These are phyloP conservation scores for Solanum sparsipilum DNA, from an alignment of 257 asterid genomes.

Conservation along the genomic window DNA sequence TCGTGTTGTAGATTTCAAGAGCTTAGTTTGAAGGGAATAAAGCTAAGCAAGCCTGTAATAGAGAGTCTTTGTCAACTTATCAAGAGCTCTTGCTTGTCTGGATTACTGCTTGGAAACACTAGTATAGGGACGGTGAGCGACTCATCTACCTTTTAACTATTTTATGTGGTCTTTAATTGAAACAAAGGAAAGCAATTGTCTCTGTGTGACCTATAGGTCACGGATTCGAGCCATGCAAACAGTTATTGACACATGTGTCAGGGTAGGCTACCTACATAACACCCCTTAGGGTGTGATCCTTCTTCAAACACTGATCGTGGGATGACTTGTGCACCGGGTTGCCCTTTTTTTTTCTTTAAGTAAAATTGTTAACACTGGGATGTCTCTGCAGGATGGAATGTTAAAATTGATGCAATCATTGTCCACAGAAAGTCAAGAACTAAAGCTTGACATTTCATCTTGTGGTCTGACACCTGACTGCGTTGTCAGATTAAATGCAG, in stretches of 20 bases:
- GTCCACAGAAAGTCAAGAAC: constrained; percentile 55
- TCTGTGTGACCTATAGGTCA: background rate
- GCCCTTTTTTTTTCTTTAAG: background rate
- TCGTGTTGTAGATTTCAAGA: constrained; percentile 59
- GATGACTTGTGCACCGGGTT: background rate
- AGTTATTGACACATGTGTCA: background rate
- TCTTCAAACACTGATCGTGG: background rate
- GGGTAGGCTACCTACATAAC: background rate
- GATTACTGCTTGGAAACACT: constrained; percentile 67
- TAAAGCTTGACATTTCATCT: constrained; percentile 69
- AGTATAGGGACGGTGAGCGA: constrained; percentile 36
- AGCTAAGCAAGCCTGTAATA: constrained; percentile 68
- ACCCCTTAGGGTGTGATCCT: background rate
- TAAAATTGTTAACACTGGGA: background rate
- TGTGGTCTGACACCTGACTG: constrained; percentile 50
- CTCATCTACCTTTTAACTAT: background rate
- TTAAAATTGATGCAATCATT: constrained; percentile 55
- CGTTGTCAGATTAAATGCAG: constrained; percentile 40
- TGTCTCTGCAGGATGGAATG: constrained; percentile 64
- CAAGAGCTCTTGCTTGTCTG: constrained; percentile 56
- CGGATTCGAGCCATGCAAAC: background rate
- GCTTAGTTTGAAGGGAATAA: constrained; percentile 67
- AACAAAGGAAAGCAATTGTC: background rate
- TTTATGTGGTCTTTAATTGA: background rate
- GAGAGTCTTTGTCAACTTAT: constrained; percentile 70